Percentiles rank a stretch among this genome's conserved stretches.
These are phyloP conservation scores for Beauveria scarabaeidicola DNA, from an alignment of 2,329 filamentous ascomycete genomes.

Conservation along the genomic window DNA sequence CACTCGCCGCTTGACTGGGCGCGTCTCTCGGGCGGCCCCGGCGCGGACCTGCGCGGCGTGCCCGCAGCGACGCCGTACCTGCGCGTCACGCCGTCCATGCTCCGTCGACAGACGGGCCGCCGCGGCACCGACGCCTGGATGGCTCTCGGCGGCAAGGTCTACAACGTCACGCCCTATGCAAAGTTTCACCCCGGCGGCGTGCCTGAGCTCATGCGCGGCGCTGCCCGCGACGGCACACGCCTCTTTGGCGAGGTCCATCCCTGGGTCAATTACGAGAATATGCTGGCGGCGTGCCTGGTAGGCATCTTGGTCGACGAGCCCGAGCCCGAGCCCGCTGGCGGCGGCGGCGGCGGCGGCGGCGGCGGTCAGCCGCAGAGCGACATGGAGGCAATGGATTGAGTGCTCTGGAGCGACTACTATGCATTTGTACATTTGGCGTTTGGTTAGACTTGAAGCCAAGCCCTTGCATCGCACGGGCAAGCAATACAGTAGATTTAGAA, in stretches of 20 bases:
- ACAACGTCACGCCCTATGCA: slow-evolving; percentile 85
- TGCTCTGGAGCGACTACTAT: neutral
- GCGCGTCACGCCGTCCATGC: slow-evolving; percentile 72
- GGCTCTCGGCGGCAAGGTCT: slow-evolving; percentile 79
- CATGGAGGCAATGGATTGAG: slow-evolving; percentile 55
- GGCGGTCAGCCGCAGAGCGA: slow-evolving; percentile 25
- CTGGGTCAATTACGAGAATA: slow-evolving; percentile 66
- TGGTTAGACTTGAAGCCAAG: neutral
- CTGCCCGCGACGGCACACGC: slow-evolving; percentile 52
- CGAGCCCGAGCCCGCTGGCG: slow-evolving; percentile 37
- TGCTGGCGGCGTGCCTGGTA: slow-evolving; percentile 55
- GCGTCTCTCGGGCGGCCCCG: slow-evolving; percentile 50
- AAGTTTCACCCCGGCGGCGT: slow-evolving; percentile 86
- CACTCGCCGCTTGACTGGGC: slow-evolving; percentile 97
- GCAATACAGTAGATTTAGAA: neutral
- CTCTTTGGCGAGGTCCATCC: slow-evolving; percentile 60
- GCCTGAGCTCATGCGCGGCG: slow-evolving; percentile 58
- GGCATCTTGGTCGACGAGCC: slow-evolving; percentile 54
- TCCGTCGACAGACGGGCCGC: slow-evolving; percentile 71
- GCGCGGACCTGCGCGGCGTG: slow-evolving; percentile 59
- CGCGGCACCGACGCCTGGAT: slow-evolving; percentile 87
- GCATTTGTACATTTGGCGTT: neutral
- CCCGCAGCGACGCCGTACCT: slow-evolving; percentile 45
- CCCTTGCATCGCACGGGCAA: neutral
- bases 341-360: slow-evolving; percentile 22